Evolutionary conservation across 2,329 filamentous ascomycete genomes (phyloP), one percentile per base, ranked within the genome.

Genomic region (Fusarium sp.): DNA sequence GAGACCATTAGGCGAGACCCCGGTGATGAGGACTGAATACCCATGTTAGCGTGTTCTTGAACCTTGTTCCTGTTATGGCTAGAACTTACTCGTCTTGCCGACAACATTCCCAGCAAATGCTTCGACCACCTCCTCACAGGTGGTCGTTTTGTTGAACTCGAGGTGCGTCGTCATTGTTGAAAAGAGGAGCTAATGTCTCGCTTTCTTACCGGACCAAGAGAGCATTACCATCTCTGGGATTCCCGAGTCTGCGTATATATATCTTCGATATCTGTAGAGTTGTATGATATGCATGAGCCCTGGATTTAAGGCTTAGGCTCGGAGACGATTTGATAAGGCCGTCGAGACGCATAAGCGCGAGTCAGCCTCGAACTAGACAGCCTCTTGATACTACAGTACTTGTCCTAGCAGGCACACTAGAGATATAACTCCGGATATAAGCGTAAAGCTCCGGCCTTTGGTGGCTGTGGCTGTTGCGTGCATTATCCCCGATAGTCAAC

Each of bases 101-200:
- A n/a, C 20, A 29, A 58, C 16, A 38, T 58, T 22, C 5, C 38
- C 54, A 6, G 31, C 9, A 38, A 58, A 58, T 14, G 34, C 54
- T 8, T 58, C 54, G 13, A 37, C 54, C 10, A 58, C 54, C 34
- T 57, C 54, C 9, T 58, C 34, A 2, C 31, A 38, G 34, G 54
- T 58, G 20, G 54, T 38, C 5, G 22, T 27, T 27, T 58, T 58
- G 9, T 38, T 58, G 22, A 58, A 58, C 20, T 38, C 5, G 16
- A 16, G 5, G 16, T 27, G 16, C 16, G 54, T 37, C 9, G 34
- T 8, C 34, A 58, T 58, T 54, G 20, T 18, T 11, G n/a, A 57
- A 35, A 4, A 37, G 24, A 27, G 9, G 10, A 8, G 24, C 20
- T 6, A 14, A 54, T 20, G 11, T 13, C 18, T 34, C 6, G 8